Conservation (phyloP, 208 protist species). For the Acanthamoeba lenticulata region DNA sequence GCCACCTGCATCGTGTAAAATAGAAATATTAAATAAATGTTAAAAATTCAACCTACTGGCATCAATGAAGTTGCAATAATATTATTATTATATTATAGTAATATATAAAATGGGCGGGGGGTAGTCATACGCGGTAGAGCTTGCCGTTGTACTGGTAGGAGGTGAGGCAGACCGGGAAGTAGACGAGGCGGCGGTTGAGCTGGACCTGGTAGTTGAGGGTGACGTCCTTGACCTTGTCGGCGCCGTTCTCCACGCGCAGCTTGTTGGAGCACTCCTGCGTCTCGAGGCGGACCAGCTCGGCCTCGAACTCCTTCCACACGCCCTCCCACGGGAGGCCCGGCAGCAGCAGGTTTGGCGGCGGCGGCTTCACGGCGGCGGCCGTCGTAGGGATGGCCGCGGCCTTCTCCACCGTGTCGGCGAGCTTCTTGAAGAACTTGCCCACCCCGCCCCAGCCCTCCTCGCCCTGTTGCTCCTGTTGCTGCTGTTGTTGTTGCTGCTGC, state of each 20-base stretch:
- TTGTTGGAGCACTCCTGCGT: background rate
- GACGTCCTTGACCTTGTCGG: conserved; percentile 14
- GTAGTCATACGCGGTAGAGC: background rate
- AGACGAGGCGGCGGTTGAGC: background rate
- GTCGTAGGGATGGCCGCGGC: background rate
- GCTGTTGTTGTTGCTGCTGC: background rate
- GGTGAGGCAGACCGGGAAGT: conserved; percentile 10
- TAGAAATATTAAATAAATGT: background rate
- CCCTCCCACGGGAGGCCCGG: background rate
- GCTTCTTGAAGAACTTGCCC: conserved; percentile 48
- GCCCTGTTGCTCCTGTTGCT: background rate
- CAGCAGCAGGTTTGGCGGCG: background rate
- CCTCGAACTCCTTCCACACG: conserved; percentile 22
- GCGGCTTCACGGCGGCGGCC: background rate
- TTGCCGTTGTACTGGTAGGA: conserved; percentile 50
- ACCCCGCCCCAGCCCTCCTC: conserved; percentile 29
- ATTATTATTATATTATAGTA: no score
- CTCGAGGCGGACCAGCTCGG: background rate
- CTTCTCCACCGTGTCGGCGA: background rate
- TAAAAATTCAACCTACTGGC: no score
- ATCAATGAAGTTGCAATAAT: no score
- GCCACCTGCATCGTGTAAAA: background rate
- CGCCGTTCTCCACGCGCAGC: background rate
- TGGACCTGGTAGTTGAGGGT: conserved; percentile 32
- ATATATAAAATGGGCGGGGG: background rate